Conservation (phyloP, 1,284 basidiomycete genomes). For the Chalciporus sp. region DNA sequence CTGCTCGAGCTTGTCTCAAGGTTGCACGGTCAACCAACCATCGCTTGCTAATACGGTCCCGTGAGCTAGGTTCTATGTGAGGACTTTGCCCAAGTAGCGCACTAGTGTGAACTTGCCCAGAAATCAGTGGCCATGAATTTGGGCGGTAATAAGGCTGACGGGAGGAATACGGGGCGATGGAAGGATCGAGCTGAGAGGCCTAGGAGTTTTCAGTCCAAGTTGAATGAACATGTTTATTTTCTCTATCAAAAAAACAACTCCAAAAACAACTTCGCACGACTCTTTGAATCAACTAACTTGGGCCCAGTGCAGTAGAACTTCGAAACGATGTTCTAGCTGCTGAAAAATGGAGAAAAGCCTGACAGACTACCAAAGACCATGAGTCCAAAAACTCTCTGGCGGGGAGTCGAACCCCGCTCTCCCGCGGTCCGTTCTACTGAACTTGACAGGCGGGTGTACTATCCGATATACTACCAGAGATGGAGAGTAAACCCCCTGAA, state of each 20-base stretch:
- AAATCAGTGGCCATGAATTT: constrained; percentile 72
- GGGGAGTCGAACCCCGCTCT: constrained; percentile 48
- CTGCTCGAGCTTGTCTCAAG: constrained; percentile 67
- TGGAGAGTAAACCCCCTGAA: too few relatives aligned
- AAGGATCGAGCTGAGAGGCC: not conserved
- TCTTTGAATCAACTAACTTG: too few relatives aligned
- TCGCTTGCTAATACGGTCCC: constrained; percentile 60
- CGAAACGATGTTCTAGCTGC: too few relatives aligned
- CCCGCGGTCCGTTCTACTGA: constrained; percentile 30
- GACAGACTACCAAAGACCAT: too few relatives aligned
- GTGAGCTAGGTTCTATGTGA: constrained; percentile 16
- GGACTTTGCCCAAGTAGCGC: constrained; percentile 35
- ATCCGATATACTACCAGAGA: constrained; percentile 49
- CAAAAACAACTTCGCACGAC: not conserved
- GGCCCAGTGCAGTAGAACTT: too few relatives aligned
- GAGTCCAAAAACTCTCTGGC: constrained; percentile 37
- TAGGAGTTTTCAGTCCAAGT: too few relatives aligned
- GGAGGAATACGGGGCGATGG: not conserved
- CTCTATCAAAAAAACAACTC: too few relatives aligned
- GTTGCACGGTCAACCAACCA: constrained; percentile 87
- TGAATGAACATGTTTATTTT: too few relatives aligned
- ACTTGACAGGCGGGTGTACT: constrained; percentile 47
- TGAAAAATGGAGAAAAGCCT: too few relatives aligned
- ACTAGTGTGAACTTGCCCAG: constrained; percentile 77
- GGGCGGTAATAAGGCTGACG: not conserved